Evolutionary conservation across 495 filamentous ascomycete species (phyloP).

Genomic region (Aspergillus kassunensis): DNA sequence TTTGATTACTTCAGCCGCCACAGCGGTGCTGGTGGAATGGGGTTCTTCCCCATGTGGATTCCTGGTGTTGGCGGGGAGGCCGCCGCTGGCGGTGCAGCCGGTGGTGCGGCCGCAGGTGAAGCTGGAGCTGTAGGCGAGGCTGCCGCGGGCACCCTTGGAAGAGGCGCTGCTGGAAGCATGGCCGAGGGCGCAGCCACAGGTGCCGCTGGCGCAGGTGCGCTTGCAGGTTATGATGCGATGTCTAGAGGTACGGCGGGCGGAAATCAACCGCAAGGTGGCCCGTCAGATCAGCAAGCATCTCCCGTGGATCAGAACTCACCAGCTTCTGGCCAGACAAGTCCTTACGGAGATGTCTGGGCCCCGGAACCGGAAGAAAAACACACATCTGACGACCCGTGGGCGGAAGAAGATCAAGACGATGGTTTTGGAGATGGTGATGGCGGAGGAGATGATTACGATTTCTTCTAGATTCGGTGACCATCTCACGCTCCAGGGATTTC

Average conservation of each 20-base stretch:
- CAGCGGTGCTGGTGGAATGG: constrained; percentile 43
- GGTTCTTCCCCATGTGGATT: constrained; percentile 59
- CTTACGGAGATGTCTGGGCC: constrained; percentile 29
- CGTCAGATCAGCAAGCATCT: constrained; percentile 22
- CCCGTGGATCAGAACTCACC: constrained; percentile 16
- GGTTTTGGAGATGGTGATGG: constrained; percentile 22
- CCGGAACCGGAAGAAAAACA: constrained; percentile 31
- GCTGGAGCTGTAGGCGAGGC: constrained; percentile 42
- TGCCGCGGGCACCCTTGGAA: constrained; percentile 29
- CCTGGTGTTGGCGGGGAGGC: constrained; percentile 50
- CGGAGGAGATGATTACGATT: constrained; percentile 38
- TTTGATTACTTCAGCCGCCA: constrained; percentile 72
- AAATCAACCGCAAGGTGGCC: constrained; percentile 12
- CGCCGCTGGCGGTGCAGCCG: constrained; percentile 42
- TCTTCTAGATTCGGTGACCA: constrained; percentile 19
- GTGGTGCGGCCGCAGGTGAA: constrained; percentile 39
- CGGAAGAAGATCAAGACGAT: constrained; percentile 8
- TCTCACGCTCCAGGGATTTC: too few species aligned
- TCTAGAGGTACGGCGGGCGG: constrained; percentile 41
- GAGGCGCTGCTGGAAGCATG: constrained; percentile 37
- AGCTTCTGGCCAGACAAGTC: constrained; percentile 11
- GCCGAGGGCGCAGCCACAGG: constrained; percentile 39
- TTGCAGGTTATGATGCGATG: constrained; percentile 65
- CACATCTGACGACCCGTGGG: constrained; percentile 42
- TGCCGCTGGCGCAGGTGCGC: constrained; percentile 51